Evolutionary conservation across 768 basidiomycete species (phyloP).

Genomic region (Xerocomellus amylosporus): DNA sequence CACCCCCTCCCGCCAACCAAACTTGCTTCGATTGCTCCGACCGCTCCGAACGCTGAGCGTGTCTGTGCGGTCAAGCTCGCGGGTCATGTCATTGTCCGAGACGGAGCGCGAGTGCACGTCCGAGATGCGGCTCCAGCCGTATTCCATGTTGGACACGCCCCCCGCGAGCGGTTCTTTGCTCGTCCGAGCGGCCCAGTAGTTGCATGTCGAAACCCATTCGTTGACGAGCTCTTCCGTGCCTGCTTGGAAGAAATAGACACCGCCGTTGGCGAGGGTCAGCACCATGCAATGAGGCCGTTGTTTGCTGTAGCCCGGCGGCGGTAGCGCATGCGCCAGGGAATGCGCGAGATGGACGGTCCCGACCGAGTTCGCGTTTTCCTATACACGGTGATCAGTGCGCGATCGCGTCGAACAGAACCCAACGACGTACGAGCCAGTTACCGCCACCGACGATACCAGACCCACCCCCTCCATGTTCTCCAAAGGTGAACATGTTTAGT

Average conservation of each 20-base stretch:
- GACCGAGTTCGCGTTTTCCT: conserved; percentile 85
- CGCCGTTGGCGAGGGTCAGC: conserved; percentile 81
- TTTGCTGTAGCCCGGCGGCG: conserved; percentile 87
- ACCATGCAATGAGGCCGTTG: conserved; percentile 95
- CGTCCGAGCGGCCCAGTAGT: conserved; percentile 97
- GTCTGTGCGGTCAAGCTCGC: conserved; percentile 54
- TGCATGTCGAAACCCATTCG: conserved; percentile 99
- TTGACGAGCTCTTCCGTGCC: conserved; percentile 98
- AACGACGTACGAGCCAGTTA: conserved; percentile 88
- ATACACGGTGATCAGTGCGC: conserved; percentile 6
- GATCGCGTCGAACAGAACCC: neutral
- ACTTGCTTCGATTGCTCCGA: conserved; percentile 70
- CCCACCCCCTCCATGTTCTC: conserved; percentile 60
- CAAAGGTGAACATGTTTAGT: conserved; percentile 94
- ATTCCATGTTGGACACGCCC: conserved; percentile 99
- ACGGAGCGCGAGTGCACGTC: conserved; percentile 54
- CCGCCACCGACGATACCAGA: conserved; percentile 84
- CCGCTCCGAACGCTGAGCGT: conserved; percentile 72
- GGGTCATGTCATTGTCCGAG: conserved; percentile 56
- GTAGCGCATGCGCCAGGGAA: conserved; percentile 81
- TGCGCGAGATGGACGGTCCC: conserved; percentile 86
- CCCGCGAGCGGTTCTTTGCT: conserved; percentile 94
- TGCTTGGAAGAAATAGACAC: conserved; percentile 97
- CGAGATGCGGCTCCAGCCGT: conserved; percentile 88
- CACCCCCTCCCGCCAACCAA: conserved; percentile 67